Conservation (phyloP, 2,329 filamentous ascomycete species). For the Gnomoniopsis sp. region DNA sequence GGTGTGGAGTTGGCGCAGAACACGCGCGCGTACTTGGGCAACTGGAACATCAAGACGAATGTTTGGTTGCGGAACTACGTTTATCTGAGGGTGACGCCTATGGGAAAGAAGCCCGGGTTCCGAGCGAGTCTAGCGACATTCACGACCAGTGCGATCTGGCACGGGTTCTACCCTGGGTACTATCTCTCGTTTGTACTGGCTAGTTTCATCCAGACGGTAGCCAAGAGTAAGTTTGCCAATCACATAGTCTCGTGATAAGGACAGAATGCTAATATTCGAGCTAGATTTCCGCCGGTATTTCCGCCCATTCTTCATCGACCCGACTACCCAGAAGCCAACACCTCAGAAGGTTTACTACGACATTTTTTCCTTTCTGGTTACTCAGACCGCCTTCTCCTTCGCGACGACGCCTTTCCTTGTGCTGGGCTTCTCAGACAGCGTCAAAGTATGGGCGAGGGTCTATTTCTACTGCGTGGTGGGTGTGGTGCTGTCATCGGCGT, state of each 20-base stretch:
- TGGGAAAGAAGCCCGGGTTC: constrained; percentile 95
- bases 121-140: constrained; percentile 92
- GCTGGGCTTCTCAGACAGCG: constrained; percentile 66
- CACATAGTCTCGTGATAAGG: constrained; percentile 7
- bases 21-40: constrained; percentile 82
- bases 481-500: constrained; percentile 60
- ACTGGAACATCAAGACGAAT: constrained; percentile 99
- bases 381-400: constrained; percentile 82
- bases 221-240: constrained; percentile 73
- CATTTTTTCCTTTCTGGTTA: constrained; percentile 67
- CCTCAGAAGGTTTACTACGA: constrained; percentile 85
- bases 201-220: constrained; percentile 85
- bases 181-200: constrained; percentile 88
- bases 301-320: constrained; percentile 87
- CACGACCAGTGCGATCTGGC: constrained; percentile 92
- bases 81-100: constrained; percentile 90
- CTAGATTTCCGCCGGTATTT: constrained; percentile 84
- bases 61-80: constrained; percentile 95
- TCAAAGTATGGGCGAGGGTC: constrained; percentile 77
- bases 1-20: constrained; percentile 89
- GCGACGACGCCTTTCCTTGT: constrained; percentile 81
- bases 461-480: constrained; percentile 83
- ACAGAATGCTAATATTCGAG: constrained; percentile 17
- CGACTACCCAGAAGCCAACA: constrained; percentile 66
- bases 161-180: constrained; percentile 96